Base-by-base conservation (phyloP, 305 asterid genomes). In the Withania somnifera region DNA sequence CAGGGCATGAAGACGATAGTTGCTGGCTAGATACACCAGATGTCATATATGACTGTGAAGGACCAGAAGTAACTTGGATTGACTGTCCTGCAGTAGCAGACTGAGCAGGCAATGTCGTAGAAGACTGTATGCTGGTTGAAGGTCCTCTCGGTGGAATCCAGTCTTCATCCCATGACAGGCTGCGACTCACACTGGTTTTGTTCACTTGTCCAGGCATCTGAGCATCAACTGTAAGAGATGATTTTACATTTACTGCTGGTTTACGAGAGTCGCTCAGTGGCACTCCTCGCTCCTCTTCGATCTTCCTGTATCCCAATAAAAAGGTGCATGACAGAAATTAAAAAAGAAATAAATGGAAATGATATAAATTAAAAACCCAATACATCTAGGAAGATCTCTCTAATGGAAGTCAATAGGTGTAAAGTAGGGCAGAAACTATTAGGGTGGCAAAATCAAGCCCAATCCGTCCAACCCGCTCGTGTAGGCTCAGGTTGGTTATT, bases 281-380 rank as follows among this genome's bases (percentile, higher is more conserved):
- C 76, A 93, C 99, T 80, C 99, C 99, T 86, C 98, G 88, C 86
- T 94, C 94, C 89, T 93, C 99, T 94, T 96, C 99, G 53, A 96
- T 90, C 90, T 90, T 92, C 90, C 99, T 96, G 90, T 78, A 52
- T 82, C 42, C 50, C 38, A 85, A 73, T 32, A 66, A 17, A 81
- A n/a, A 57, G 79, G 73, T 30, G 56, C 61, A 69, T 30, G 45
- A 78, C 42, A 84, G 80, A 73, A 47, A 45, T 13, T 45, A 77
- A 38, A 63, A 57, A 19, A 36, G 30, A 45, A 14, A 50, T 8
- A 75, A 50, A 75, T 73, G 15, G 47, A 64, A 52, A 77, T 54
- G 38, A 40, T n/a, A 79, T 42, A 79, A 57, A 79, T 57, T 24
- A 11, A 38, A 47, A 60, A 40, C 28, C 76, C 76, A 45, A 79